A percentile compares a stretch with the other conserved stretches of the same genome.
Conservation (phyloP, 345 rosid genomes). For the Dipteronia dyeriana region DNA sequence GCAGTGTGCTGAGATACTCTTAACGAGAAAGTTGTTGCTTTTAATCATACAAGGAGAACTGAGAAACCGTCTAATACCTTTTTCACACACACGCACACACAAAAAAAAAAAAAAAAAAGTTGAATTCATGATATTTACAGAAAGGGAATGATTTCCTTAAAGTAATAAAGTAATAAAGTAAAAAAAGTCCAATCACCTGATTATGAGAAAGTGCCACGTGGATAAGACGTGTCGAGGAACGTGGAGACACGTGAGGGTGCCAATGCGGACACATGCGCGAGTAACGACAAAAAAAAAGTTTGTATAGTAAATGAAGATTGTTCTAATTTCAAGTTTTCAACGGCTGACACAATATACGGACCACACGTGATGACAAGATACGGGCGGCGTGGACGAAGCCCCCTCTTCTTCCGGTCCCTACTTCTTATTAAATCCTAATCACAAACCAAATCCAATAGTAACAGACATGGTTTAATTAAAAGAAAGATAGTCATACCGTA, state of each 20-base stretch:
- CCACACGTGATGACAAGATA: slow-evolving; percentile 16
- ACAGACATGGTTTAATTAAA: background rate
- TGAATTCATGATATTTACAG: background rate
- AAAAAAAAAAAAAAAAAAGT: no score
- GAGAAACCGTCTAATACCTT: no score
- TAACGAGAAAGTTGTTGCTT: no score
- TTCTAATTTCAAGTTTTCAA: background rate
- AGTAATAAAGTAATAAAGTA: no score
- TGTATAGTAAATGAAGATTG: background rate
- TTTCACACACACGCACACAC: no score
- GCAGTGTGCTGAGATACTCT: no score
- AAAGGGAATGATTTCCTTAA: background rate
- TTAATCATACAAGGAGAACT: background rate
- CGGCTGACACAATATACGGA: background rate
- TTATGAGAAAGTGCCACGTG: slow-evolving; percentile 7
- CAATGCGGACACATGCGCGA: slow-evolving; percentile 3
- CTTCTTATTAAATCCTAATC: background rate
- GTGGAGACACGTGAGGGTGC: slow-evolving; percentile 12
- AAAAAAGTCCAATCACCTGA: background rate
- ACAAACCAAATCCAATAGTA: background rate
- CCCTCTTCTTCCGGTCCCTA: background rate
- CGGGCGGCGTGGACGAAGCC: slow-evolving; percentile 29
- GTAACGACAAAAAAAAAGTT: slow-evolving; percentile 8
- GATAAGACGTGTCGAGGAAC: background rate
- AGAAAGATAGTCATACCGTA: background rate